Evolutionary conservation across 768 basidiomycete species (phyloP).

Genomic region (Sutorius australiensis): DNA sequence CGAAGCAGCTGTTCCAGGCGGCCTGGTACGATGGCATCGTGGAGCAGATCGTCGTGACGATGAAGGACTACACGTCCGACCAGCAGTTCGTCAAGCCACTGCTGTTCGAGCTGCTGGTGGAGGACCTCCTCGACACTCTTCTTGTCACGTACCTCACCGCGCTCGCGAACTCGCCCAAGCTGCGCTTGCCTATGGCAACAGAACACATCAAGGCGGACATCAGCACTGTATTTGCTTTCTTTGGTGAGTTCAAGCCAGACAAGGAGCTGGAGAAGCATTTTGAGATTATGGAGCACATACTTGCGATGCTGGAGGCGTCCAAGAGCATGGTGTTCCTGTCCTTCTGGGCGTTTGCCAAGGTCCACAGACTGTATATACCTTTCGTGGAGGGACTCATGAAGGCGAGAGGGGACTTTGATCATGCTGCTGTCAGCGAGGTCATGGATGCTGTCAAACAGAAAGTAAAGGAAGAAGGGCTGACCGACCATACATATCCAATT

Average conservation of each 20-base stretch:
- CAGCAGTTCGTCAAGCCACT: slow-evolving; percentile 87
- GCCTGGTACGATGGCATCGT: slow-evolving; percentile 90
- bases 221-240: slow-evolving; percentile 72
- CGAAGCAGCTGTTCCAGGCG: slow-evolving; percentile 76
- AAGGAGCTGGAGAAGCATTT: slow-evolving; percentile 81
- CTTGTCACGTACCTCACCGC: slow-evolving; percentile 88
- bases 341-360: slow-evolving; percentile 90
- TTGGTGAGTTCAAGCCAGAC: slow-evolving; percentile 69
- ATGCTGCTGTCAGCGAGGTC: slow-evolving; percentile 81
- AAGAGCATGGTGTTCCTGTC: slow-evolving; percentile 89
- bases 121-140: slow-evolving; percentile 89
- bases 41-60: slow-evolving; percentile 88
- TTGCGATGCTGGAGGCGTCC: slow-evolving; percentile 79
- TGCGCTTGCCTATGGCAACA: slow-evolving; percentile 82
- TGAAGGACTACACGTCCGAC: slow-evolving; percentile 95
- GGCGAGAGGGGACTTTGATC: slow-evolving; percentile 85
- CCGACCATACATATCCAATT: slow-evolving; percentile 63
- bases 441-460: slow-evolving; percentile 93
- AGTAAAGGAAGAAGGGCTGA: slow-evolving; percentile 82
- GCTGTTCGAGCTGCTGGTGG: slow-evolving; percentile 85
- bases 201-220: slow-evolving; percentile 83
- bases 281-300: slow-evolving; percentile 80
- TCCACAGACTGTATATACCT: slow-evolving; percentile 86
- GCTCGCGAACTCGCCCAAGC: slow-evolving; percentile 76
- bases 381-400: slow-evolving; percentile 92